These are phyloP conservation scores for Azolla pinnata DNA, from an alignment of 75 land plant species.

Conservation along the genomic window DNA sequence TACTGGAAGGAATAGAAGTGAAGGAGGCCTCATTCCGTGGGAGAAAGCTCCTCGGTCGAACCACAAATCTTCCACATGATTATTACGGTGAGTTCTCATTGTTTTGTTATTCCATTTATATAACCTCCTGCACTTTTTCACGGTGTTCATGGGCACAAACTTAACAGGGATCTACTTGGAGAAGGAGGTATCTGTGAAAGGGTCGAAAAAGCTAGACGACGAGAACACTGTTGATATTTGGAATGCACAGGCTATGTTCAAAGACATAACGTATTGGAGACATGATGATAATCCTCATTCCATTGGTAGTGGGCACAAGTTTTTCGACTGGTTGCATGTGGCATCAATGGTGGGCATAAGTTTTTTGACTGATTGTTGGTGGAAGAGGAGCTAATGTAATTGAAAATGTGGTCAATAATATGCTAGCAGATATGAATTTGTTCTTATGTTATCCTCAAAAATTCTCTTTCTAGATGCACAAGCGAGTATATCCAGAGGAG, in stretches of 20 bases:
- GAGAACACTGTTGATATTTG: conserved; percentile 13
- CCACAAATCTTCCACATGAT: conserved; percentile 17
- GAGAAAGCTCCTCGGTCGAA: conserved; percentile 20
- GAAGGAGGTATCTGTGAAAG: conserved; percentile 6
- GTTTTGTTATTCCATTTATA: background rate
- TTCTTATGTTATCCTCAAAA: no score
- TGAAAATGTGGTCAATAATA: background rate
- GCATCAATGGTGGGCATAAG: conserved; percentile 18
- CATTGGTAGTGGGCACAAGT: conserved; percentile 8
- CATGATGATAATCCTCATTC: conserved; percentile 21
- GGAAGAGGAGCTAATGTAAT: background rate
- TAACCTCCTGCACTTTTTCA: background rate
- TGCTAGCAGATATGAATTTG: no score
- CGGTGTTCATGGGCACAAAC: background rate
- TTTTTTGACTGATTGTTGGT: background rate
- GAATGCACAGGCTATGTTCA: conserved; percentile 14
- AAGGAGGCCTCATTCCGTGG: conserved; percentile 28
- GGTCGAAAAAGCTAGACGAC: background rate
- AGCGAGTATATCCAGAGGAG: no score
- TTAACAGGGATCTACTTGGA: conserved; percentile 8
- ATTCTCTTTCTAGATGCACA: no score
- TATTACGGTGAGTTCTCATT: conserved; percentile 11
- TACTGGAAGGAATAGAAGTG: conserved; percentile 24
- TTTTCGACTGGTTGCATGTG: conserved; percentile 23
- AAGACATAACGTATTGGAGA: conserved; percentile 24